A percentile compares a stretch with the other conserved stretches of the same genome.
These are phyloP conservation scores for Phtheirospermum japonicum DNA, from an alignment of 257 asterid species.

Conservation along the genomic window DNA sequence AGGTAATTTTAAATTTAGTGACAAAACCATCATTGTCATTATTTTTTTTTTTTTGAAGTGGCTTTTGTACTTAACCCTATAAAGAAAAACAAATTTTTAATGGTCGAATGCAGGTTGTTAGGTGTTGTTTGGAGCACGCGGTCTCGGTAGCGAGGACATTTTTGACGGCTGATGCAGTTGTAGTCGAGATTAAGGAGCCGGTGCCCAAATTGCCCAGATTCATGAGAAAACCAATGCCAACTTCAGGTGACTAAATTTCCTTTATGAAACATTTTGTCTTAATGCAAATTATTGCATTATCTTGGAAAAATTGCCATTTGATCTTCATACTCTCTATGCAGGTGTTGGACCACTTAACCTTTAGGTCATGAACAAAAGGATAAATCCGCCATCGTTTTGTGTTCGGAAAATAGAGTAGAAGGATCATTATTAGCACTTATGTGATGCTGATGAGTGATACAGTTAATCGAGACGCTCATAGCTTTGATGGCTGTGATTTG, in stretches of 20 bases:
- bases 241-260: conserved; percentile 40
- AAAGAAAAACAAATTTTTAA: too few species aligned
- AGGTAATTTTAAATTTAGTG: too few species aligned
- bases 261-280: too few species aligned
- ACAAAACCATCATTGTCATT: too few species aligned
- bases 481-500: not conserved
- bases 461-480: too few species aligned
- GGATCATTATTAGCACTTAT: too few species aligned
- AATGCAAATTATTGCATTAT: not conserved
- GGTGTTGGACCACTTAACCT: conserved; percentile 52
- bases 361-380: conserved; percentile 3
- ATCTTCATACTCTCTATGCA: conserved; percentile 22
- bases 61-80: too few species aligned
- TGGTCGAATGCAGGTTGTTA: conserved; percentile 48
- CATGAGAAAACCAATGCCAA: conserved; percentile 46
- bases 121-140: conserved; percentile 88
- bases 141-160: conserved; percentile 72
- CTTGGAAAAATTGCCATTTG: not conserved
- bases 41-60: too few species aligned
- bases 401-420: too few species aligned
- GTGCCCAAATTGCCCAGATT: conserved; percentile 25
- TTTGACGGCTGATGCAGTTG: conserved; percentile 73
- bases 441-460: too few species aligned
- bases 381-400: not conserved
- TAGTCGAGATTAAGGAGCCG: conserved; percentile 62